phyloP scores from a whole-genome alignment of 2,329 filamentous ascomycete genomes.

The Arthrinium phaeospermum region DNA sequence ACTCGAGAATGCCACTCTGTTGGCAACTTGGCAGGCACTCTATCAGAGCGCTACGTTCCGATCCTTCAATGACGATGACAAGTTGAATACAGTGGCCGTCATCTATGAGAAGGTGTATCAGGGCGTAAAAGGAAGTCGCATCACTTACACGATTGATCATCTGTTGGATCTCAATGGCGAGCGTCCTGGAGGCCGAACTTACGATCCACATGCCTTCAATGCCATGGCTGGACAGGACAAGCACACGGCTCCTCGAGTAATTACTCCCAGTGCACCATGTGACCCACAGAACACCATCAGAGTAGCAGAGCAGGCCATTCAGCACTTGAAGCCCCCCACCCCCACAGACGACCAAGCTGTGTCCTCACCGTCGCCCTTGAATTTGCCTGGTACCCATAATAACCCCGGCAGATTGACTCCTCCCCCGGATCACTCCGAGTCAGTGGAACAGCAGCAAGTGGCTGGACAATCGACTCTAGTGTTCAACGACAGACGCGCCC shows the following conservation, averaged over 20 bases:
- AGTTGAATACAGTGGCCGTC: background rate
- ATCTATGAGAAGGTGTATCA: background rate
- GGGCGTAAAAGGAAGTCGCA: background rate
- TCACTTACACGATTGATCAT: background rate
- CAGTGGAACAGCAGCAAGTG: background rate
- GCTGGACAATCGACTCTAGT: background rate
- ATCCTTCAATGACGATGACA: background rate
- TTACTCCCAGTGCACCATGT: background rate
- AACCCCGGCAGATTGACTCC: background rate
- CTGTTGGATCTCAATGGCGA: background rate
- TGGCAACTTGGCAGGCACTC: background rate
- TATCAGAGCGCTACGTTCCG: slow-evolving; percentile 1
- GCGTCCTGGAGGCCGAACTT: background rate
- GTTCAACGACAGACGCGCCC: background rate
- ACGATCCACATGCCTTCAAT: background rate
- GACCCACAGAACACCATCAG: no score
- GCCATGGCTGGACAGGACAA: background rate
- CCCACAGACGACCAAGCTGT: background rate
- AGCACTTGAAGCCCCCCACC: background rate
- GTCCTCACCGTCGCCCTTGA: no score
- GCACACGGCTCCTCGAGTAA: background rate
- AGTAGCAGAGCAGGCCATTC: background rate
- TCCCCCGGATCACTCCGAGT: background rate
- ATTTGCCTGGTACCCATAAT: background rate
- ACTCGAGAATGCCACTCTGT: background rate